A percentile compares a stretch with the other conserved stretches of the same genome.
Conservation (phyloP, 2,329 filamentous ascomycete genomes). For the Hypocreales sp. region DNA sequence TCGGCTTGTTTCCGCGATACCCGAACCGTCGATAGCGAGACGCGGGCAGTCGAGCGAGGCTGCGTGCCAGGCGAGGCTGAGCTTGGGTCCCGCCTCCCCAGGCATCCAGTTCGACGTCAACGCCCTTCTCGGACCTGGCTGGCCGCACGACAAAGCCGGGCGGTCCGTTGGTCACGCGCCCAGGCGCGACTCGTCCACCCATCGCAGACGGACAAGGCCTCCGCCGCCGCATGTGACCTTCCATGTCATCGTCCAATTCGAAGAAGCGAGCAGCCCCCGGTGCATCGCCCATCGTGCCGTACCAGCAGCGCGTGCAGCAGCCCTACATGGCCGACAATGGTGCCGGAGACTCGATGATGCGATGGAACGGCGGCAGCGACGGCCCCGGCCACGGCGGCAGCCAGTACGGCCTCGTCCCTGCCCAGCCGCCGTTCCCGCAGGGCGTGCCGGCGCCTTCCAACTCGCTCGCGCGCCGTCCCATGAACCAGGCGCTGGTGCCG, state of each 20-base stretch:
- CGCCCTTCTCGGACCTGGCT: too few relatives aligned
- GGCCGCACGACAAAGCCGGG: too few relatives aligned
- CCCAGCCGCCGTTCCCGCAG: constrained; percentile 17
- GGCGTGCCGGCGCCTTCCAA: constrained; percentile 24
- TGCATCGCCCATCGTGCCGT: constrained; percentile 44
- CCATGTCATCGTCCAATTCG: constrained; percentile 34
- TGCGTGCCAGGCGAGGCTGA: too few relatives aligned
- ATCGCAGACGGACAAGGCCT: too few relatives aligned
- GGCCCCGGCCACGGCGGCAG: constrained; percentile 19
- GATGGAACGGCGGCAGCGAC: constrained; percentile 27
- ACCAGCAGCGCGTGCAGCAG: constrained; percentile 33
- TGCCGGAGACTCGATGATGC: constrained; percentile 28
- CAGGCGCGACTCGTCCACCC: too few relatives aligned
- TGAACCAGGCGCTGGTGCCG: constrained; percentile 33
- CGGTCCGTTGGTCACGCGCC: too few relatives aligned
- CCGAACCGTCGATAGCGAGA: too few relatives aligned
- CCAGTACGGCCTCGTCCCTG: constrained; percentile 22
- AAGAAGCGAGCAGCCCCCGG: constrained; percentile 65
- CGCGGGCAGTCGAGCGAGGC: too few relatives aligned
- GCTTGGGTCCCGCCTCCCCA: too few relatives aligned
- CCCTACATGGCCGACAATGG: constrained; percentile 28
- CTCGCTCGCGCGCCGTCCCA: constrained; percentile 34
- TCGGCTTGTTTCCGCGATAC: too few relatives aligned
- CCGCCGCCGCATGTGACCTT: neutral
- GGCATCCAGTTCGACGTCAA: too few relatives aligned